Conservation (phyloP, 2,329 filamentous ascomycete species). For the Furcasterigmium furcatum region DNA sequence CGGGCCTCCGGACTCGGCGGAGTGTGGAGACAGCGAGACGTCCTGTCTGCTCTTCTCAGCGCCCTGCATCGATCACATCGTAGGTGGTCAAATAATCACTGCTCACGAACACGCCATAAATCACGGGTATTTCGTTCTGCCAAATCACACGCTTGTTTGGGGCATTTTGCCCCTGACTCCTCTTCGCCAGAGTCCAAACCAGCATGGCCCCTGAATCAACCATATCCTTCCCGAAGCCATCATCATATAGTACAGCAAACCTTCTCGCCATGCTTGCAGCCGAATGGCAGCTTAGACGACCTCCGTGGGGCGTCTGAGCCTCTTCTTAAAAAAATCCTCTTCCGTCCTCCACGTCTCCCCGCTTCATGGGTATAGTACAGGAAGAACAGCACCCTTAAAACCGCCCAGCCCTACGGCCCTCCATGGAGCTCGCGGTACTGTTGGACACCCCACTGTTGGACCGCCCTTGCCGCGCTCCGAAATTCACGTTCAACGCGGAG, state of each 20-base stretch:
- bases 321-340: no score
- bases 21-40: no score
- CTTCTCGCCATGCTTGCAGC: no score
- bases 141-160: no score
- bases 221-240: neutral
- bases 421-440: neutral
- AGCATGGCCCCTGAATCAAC: neutral
- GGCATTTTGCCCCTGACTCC: neutral
- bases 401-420: conserved; percentile 1
- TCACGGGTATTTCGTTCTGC: no score
- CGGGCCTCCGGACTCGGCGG: conserved; percentile 1
- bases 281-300: no score
- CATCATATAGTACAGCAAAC: neutral
- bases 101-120: no score
- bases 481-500: conserved; percentile 7
- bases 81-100: no score
- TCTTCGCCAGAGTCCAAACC: neutral
- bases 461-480: conserved; percentile 1
- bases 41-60: no score
- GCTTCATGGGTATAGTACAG: neutral
- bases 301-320: no score
- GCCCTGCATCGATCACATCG: no score
- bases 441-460: conserved; percentile 1
- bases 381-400: conserved; percentile 1
- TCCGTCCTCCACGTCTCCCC: no score